Conservation (phyloP, 2,329 filamentous ascomycete genomes). For the Penicillium expansum region DNA sequence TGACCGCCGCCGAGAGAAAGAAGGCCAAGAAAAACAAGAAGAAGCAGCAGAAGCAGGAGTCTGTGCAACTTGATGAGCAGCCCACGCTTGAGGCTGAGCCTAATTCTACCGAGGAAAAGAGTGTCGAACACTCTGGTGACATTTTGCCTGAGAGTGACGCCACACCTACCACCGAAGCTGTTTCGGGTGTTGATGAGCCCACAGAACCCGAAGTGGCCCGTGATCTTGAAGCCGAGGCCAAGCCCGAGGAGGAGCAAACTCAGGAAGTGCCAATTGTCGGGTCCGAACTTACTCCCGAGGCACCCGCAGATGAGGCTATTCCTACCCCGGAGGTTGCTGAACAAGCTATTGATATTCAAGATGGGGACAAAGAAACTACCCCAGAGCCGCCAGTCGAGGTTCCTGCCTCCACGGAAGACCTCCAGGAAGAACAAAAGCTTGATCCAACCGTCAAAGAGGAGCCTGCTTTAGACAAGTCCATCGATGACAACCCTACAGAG, state of each 20-base stretch:
- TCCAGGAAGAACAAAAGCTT: not conserved
- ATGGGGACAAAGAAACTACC: not conserved
- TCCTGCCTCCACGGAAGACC: not conserved
- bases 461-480: not conserved
- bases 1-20: slow-evolving; percentile 31
- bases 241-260: not conserved
- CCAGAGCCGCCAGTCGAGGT: not conserved
- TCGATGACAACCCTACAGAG: slow-evolving; percentile 1
- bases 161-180: not conserved
- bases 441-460: not conserved
- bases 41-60: slow-evolving; percentile 20
- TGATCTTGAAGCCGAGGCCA: not conserved
- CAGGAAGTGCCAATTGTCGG: not conserved
- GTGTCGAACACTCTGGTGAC: not conserved
- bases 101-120: slow-evolving; percentile 1
- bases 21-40: slow-evolving; percentile 45
- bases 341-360: not conserved
- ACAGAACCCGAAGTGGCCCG: not conserved
- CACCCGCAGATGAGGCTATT: not conserved
- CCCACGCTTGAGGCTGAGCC: slow-evolving; percentile 1
- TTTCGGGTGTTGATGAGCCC: not conserved
- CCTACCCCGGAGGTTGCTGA: slow-evolving; percentile 4
- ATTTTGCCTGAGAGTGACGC: not conserved
- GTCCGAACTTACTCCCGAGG: not conserved
- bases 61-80: slow-evolving; percentile 14